Evolutionary conservation across 768 basidiomycete species (phyloP), one percentile per base, ranked within the genome.

Genomic region (Boletus insuetus): DNA sequence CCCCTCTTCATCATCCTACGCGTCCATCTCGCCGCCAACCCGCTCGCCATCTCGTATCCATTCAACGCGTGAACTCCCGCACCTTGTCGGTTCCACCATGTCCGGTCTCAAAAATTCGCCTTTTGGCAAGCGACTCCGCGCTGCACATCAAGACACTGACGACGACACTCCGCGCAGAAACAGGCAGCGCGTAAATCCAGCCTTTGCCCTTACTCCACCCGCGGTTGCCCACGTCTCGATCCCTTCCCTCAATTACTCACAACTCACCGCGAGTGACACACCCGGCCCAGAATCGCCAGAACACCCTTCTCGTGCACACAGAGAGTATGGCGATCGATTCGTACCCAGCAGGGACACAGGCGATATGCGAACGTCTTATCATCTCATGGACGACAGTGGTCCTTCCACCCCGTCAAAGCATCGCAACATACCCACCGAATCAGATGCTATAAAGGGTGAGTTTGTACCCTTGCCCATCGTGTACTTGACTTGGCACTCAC

Each of bases 31-130:
- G 13, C 5, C 5, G 29, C 20, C 17, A 32, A 44, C 34, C 9
- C 45, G 35, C 38, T 38, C 63, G 49, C 46, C 20, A 26, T 59
- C 52, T 42, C 22, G 14, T 29, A 3, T 32, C 0, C 47, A n/a
- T 29, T 22, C 51, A 35, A 32, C 34, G 38, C 46, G 32, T 40
- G n/a, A 40, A 17, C 46, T 16, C 46, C 24, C 45, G 10, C 19
- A 4, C 46, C 10, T 31, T 51, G 22, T 32, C 42, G 29, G 37
- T 45, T 16, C 14, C 39, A 42, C 51, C 45, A 89, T 89, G 87
- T 85, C 87, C 54, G 82, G 82, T 52, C 80, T 91, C 73, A 89
- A 87, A 77, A 90, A 91, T 73, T 90, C 89, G 64, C 87, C 86
- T 1, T 91, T 89, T 72, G 89, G 87, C 41, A 91, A 91, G 66